Evolutionary conservation across 176 grass and related monocot genomes (phyloP), one percentile per base, ranked within the genome.

Genomic region (Aegilops speltoides): DNA sequence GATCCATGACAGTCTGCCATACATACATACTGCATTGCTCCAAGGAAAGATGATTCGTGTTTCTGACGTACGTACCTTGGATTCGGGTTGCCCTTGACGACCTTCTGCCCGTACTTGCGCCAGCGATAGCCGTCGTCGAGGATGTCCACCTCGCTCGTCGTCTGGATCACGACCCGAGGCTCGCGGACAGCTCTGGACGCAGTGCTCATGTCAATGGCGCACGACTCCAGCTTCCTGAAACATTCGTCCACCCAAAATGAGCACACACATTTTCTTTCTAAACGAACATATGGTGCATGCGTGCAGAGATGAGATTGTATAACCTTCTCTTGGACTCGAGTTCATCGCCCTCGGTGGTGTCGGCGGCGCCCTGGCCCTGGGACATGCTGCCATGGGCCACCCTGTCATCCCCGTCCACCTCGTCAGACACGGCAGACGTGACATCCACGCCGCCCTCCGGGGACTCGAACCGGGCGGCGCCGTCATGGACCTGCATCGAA

Each of bases 91-190:
- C 90, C 90, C 73, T 95, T 95, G 24, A 95, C 93, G 36, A 92
- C 93, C 88, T 95, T 95, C 64, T 95, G 93, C 36, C 93, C 93
- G 17, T 95, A 95, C 63, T 95, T 95, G 85, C 93, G 93, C 93
- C 93, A 95, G 66, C 93, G 93, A 68, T 92, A 95, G 56, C 93
- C 93, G 67, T 95, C 93, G 7, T 95, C 90, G 16, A 95, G 88
- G 81, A 92, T 90, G 85, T 92, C 93, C 14, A 90, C 76, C 64
- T 95, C 90, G 40, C 90, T 95, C 2, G 86, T 95, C 77, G 93
- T 89, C 79, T 92, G 93, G 80, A 95, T 89, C 88, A 95, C 90
- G 5, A 95, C 88, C 7, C 90, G 86, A 3, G 93, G 93, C 86
- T 95, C 90, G 26, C 92, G 89, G 13, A 91, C 78, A 25, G 87